Evolutionary conservation across 805 yeast species (phyloP).

Genomic region (Candida tammaniensis): DNA sequence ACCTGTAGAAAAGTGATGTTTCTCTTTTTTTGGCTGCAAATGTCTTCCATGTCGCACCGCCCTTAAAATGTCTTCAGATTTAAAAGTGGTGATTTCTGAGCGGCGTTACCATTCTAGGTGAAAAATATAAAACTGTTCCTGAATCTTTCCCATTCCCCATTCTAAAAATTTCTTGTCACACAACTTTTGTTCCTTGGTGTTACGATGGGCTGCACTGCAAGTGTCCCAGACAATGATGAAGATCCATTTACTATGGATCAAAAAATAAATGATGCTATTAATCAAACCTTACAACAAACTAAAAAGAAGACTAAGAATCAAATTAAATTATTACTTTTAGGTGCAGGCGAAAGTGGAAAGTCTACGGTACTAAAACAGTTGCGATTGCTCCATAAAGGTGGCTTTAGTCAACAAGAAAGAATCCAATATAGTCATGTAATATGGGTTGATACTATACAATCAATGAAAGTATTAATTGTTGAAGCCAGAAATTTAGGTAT

Average conservation of each 20-base stretch:
- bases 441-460: conserved; percentile 87
- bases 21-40: no score
- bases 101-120: no score
- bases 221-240: conserved; percentile 41
- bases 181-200: no score
- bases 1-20: no score
- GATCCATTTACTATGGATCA: conserved; percentile 57
- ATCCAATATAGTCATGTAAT: conserved; percentile 79
- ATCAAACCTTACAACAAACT: conserved; percentile 52
- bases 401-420: conserved; percentile 78
- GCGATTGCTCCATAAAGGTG: conserved; percentile 80
- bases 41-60: no score
- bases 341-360: conserved; percentile 95
- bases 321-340: conserved; percentile 72
- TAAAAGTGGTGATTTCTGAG: no score
- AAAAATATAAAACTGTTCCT: no score
- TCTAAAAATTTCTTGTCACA: no score
- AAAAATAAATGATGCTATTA: conserved; percentile 60
- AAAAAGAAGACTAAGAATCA: conserved; percentile 55
- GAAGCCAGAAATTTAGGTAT: conserved; percentile 70
- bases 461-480: conserved; percentile 73
- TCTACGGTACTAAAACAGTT: conserved; percentile 90
- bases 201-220: conserved; percentile 69
- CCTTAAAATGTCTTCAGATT: no score
- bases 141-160: no score